A percentile compares a stretch with the other conserved stretches of the same genome.
Evolutionary conservation across 2,329 filamentous ascomycete genomes (phyloP).

Genomic region (Sclerotiophoma versabilis): DNA sequence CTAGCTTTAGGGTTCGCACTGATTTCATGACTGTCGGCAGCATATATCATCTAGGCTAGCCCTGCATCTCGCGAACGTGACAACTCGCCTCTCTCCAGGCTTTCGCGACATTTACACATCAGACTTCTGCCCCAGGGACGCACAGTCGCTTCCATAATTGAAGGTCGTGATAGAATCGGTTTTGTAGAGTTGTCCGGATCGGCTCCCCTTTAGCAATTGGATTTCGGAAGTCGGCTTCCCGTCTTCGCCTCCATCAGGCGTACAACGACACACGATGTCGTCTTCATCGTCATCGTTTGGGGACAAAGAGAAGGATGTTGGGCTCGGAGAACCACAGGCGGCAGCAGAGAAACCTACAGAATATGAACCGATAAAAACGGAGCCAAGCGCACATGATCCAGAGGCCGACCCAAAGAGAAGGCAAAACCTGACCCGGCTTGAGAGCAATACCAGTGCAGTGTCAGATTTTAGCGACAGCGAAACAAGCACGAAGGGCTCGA

Average conservation of each 20-base stretch:
- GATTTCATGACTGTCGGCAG: conserved; percentile 32
- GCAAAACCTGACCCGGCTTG: conserved; percentile 34
- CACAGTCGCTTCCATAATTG: neutral
- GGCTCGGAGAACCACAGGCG: conserved; percentile 45
- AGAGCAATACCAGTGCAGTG: conserved; percentile 37
- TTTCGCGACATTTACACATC: conserved; percentile 1
- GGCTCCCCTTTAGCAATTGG: neutral
- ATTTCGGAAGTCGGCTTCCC: conserved; percentile 6
- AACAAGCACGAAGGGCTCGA: conserved; percentile 35
- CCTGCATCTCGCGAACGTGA: conserved; percentile 8
- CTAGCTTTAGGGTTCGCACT: conserved; percentile 30
- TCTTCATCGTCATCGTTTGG: conserved; percentile 32
- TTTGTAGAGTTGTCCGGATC: neutral
- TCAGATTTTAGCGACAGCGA: conserved; percentile 42
- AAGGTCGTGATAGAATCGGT: neutral
- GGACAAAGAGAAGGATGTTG: conserved; percentile 50
- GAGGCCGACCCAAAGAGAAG: conserved; percentile 13
- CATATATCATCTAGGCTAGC: conserved; percentile 17
- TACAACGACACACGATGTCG: conserved; percentile 22
- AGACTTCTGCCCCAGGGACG: neutral
- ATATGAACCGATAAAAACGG: conserved; percentile 50
- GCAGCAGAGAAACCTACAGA: conserved; percentile 44
- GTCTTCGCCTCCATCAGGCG: neutral
- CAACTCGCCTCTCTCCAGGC: conserved; percentile 5
- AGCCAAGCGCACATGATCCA: conserved; percentile 41